phyloP scores from a whole-genome alignment of 2,329 filamentous ascomycete genomes.

The Lizonia empirigonia region DNA sequence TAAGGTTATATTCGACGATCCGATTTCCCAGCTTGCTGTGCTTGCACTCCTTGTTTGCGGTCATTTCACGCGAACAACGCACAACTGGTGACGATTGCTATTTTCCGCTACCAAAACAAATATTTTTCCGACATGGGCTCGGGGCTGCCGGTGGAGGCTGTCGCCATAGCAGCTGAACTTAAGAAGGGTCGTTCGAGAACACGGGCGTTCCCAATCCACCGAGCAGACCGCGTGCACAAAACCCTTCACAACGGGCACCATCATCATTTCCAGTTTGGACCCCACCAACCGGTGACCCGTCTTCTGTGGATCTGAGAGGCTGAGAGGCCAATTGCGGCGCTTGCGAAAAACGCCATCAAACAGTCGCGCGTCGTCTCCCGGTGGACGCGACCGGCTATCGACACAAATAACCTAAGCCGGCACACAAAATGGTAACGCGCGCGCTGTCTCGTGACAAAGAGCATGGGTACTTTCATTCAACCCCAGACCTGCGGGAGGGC shows the following conservation, averaged over 20 bases:
- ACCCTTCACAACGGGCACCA: slow-evolving; percentile 36
- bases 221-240: slow-evolving; percentile 39
- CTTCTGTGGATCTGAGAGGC: slow-evolving; percentile 39
- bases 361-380: slow-evolving; percentile 38
- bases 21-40: slow-evolving; percentile 32
- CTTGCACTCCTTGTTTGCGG: slow-evolving; percentile 15
- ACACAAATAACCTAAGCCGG: slow-evolving; percentile 41
- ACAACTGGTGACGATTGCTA: slow-evolving; percentile 4
- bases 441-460: slow-evolving; percentile 43
- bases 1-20: slow-evolving; percentile 24
- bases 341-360: slow-evolving; percentile 31
- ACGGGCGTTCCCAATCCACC: slow-evolving; percentile 24
- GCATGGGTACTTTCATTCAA: slow-evolving; percentile 23
- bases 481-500: slow-evolving; percentile 35
- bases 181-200: slow-evolving; percentile 38
- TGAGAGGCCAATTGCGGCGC: slow-evolving; percentile 40
- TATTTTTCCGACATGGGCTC: slow-evolving; percentile 26
- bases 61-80: slow-evolving; percentile 14
- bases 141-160: slow-evolving; percentile 33
- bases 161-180: slow-evolving; percentile 38
- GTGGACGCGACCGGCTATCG: slow-evolving; percentile 39
- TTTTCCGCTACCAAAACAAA: slow-evolving; percentile 17
- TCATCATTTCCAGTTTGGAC: slow-evolving; percentile 30
- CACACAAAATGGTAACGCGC: slow-evolving; percentile 24
- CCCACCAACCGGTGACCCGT: slow-evolving; percentile 47